Conservation (phyloP, 73 alveolate genomes). For the Stentor roeselii region DNA sequence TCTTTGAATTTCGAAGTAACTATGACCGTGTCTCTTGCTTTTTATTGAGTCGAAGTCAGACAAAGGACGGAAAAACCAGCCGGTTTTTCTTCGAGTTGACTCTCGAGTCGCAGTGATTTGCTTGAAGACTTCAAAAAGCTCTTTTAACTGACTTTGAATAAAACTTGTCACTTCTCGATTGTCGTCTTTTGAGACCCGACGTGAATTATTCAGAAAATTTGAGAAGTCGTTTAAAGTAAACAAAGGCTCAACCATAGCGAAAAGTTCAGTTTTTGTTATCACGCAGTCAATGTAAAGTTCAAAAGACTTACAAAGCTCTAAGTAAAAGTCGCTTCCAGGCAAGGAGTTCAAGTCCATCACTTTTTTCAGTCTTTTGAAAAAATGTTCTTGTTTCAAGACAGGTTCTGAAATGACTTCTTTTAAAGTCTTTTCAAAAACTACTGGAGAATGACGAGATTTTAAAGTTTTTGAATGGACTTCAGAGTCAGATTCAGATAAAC, state of each 20-base stretch:
- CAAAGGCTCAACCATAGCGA: conserved; percentile 17
- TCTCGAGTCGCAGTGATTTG: neutral
- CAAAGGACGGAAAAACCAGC: conserved; percentile 14
- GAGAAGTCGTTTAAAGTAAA: neutral
- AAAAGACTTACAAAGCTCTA: neutral
- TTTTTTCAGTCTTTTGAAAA: conserved; percentile 1
- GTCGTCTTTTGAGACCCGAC: conserved; percentile 6
- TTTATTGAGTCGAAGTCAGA: conserved; percentile 14
- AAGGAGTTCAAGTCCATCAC: conserved; percentile 15
- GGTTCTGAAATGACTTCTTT: conserved; percentile 8
- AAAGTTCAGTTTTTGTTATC: neutral
- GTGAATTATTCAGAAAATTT: neutral
- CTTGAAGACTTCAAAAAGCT: neutral
- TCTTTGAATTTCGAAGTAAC: conserved; percentile 11
- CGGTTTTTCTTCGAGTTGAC: neutral
- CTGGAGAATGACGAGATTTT: neutral
- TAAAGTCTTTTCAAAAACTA: neutral
- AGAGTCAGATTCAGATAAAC: neutral
- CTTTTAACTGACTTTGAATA: conserved; percentile 9
- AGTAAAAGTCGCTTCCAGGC: neutral
- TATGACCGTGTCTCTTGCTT: conserved; percentile 21
- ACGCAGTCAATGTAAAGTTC: neutral
- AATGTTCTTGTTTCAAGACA: neutral
- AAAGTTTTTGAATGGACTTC: neutral
- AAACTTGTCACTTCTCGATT: neutral